Conservation (phyloP, 176 grass and related monocot genomes). For the Cenchrus americanus region DNA sequence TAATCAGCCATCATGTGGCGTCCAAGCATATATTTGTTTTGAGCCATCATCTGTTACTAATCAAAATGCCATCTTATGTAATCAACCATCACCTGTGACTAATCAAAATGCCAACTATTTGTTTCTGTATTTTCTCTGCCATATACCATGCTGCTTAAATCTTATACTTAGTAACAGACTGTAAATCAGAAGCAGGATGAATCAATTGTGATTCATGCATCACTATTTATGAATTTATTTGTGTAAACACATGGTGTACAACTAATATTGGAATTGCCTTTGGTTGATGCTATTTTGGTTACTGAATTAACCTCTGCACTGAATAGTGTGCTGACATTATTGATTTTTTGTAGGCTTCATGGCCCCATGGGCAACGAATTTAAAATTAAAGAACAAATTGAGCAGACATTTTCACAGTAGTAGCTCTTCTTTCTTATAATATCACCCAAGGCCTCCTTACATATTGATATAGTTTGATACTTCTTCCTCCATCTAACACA, state of each 20-base stretch:
- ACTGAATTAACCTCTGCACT: conserved; percentile 1
- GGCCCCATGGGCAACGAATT: background rate
- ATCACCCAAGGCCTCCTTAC: background rate
- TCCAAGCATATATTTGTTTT: background rate
- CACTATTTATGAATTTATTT: too few relatives aligned
- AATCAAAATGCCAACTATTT: background rate
- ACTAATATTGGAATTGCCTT: background rate
- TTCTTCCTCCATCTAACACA: conserved; percentile 3
- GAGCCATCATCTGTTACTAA: background rate
- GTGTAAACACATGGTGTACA: background rate
- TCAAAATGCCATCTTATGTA: conserved; percentile 1
- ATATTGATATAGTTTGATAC: background rate
- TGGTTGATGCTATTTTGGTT: background rate
- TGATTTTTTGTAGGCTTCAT: background rate
- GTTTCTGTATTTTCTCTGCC: background rate
- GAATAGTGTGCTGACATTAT: background rate
- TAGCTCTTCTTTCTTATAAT: background rate
- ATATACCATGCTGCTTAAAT: background rate
- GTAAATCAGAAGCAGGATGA: background rate
- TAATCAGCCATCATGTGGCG: background rate
- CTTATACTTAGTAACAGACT: background rate
- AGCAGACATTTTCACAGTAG: background rate
- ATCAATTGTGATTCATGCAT: background rate
- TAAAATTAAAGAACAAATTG: background rate
- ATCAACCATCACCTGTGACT: background rate